phyloP scores from a whole-genome alignment of 345 rosid species.

The Salix udensis region DNA sequence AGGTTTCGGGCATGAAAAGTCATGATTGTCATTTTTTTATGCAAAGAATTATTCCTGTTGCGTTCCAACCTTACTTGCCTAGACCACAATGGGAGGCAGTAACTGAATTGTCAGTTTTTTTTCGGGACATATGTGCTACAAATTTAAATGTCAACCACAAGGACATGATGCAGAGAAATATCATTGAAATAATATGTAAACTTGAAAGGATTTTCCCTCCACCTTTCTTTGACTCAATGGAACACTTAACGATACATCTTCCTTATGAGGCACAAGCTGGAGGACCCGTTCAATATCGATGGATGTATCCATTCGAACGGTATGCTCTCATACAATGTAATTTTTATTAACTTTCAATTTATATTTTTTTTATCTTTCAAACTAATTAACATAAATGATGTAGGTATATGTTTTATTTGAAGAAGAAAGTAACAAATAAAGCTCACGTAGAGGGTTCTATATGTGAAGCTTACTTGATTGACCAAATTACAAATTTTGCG shows the following conservation, averaged over 20 bases:
- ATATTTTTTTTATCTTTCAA: not conserved
- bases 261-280: no score
- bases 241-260: no score
- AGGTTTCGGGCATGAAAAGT: not conserved
- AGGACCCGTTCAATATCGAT: no score
- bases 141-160: not conserved
- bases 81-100: not conserved
- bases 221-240: no score
- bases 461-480: no score
- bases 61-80: not conserved
- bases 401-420: no score
- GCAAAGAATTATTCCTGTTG: not conserved
- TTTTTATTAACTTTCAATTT: not conserved
- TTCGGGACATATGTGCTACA: not conserved
- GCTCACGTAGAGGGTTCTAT: no score
- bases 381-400: no score
- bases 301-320: no score
- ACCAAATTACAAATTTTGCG: no score
- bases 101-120: not conserved
- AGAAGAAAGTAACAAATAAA: no score
- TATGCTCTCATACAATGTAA: not conserved
- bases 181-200: not conserved
- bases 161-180: not conserved
- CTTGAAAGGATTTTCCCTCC: no score
- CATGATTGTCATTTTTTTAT: conserved; percentile 1